Evolutionary conservation across 2,329 filamentous ascomycete genomes (phyloP).

Genomic region (Parascedosporium putredinis): DNA sequence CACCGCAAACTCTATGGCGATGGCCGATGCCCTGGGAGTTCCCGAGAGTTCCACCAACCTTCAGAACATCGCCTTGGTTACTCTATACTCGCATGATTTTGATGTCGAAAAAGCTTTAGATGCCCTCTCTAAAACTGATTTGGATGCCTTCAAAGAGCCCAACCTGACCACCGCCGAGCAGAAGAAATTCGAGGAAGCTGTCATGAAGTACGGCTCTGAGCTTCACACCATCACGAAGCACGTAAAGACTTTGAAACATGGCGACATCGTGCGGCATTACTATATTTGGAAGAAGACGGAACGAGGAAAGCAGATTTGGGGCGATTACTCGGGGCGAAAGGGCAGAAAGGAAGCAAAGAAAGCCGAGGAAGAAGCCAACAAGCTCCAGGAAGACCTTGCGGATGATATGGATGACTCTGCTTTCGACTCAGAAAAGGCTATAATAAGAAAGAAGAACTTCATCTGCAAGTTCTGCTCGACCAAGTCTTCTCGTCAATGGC

Average conservation of each 20-base stretch:
- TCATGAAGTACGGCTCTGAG: slow-evolving; percentile 85
- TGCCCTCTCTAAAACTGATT: slow-evolving; percentile 56
- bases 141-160: slow-evolving; percentile 72
- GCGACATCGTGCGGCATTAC: slow-evolving; percentile 82
- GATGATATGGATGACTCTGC: slow-evolving; percentile 91
- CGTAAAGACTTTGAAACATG: slow-evolving; percentile 60
- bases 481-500: slow-evolving; percentile 77
- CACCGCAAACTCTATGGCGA: slow-evolving; percentile 56
- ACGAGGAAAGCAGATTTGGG: slow-evolving; percentile 80
- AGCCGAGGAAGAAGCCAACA: slow-evolving; percentile 58
- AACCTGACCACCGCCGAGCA: slow-evolving; percentile 66
- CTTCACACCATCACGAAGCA: slow-evolving; percentile 73
- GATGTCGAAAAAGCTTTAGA: slow-evolving; percentile 61
- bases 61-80: slow-evolving; percentile 68
- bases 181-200: slow-evolving; percentile 86
- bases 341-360: slow-evolving; percentile 79
- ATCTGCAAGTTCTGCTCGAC: slow-evolving; percentile 88
- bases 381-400: slow-evolving; percentile 83
- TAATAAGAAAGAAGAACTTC: slow-evolving; percentile 69
- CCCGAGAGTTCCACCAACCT: slow-evolving; percentile 74
- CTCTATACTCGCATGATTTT: slow-evolving; percentile 63
- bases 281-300: slow-evolving; percentile 97
- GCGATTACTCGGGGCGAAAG: slow-evolving; percentile 75
- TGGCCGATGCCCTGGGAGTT: slow-evolving; percentile 60
- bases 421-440: slow-evolving; percentile 81